Percentiles rank a stretch among this genome's conserved stretches.
phyloP scores from a whole-genome alignment of 495 filamentous ascomycete species.

The Penicillium waksmanii region DNA sequence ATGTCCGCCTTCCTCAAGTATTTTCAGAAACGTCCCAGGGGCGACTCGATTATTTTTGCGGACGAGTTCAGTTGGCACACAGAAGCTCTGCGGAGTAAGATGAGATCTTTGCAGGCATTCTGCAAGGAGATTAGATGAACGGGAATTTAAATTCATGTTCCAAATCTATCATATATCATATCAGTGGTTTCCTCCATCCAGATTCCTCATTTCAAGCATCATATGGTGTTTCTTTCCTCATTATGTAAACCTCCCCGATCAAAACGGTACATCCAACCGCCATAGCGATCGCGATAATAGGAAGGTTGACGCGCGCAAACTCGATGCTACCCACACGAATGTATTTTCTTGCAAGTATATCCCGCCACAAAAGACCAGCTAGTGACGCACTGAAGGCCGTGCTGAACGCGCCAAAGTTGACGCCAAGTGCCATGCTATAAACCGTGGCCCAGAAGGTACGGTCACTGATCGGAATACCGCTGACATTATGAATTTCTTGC shows the following conservation, averaged over 20 bases:
- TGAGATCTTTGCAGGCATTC: too few relatives aligned
- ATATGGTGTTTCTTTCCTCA: constrained; percentile 34
- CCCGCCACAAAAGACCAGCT: constrained; percentile 67
- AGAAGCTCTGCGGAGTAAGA: too few relatives aligned
- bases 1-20: too few relatives aligned
- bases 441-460: constrained; percentile 68
- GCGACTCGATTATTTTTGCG: too few relatives aligned
- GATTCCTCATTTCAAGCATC: constrained; percentile 8
- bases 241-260: constrained; percentile 62
- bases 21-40: too few relatives aligned
- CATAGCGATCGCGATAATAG: constrained; percentile 70
- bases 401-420: constrained; percentile 72
- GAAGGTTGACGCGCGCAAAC: constrained; percentile 66
- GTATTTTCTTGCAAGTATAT: constrained; percentile 65
- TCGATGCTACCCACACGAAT: constrained; percentile 60
- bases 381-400: constrained; percentile 67
- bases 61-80: too few relatives aligned
- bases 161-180: not conserved
- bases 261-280: constrained; percentile 61
- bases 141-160: not conserved
- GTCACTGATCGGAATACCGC: constrained; percentile 49
- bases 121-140: too few relatives aligned
- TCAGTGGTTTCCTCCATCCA: not conserved
- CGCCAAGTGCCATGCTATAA: constrained; percentile 68
- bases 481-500: constrained; percentile 55